Base-by-base conservation (phyloP, 2,329 filamentous ascomycete species). In the Pseudocercospora pini-densiflorae region DNA sequence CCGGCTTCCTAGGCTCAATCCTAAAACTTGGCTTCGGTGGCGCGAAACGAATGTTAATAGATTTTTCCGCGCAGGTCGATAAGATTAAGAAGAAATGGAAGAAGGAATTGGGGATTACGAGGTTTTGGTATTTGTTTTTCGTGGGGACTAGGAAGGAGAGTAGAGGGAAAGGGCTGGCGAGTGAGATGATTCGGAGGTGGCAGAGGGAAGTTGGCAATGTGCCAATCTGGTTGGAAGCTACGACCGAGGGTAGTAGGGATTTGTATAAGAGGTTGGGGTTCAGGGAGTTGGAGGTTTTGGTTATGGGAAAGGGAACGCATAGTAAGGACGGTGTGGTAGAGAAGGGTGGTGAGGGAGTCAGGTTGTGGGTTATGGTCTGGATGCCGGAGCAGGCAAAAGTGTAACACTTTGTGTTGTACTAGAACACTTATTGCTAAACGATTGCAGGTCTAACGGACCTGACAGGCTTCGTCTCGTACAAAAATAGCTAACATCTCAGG, bases 221-320 rank as follows among this genome's bases (percentile, higher is more conserved):
- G 54, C 71, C 72, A 14, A 69, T 76, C 10, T 76, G 72, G 71
- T 59, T 75, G 63, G 74, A 76, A 53, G 69, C 74, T 27, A 74
- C 73, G 54, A 75, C 72, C 10, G 61, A 65, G 53, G 40, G 59
- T 45, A 71, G 68, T 43, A 62, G 65, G 24, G 59, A 68, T 16
- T 45, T 74, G 19, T 75, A 75, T 69, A 33, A 55, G 19, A 68
- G 63, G 27, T 62, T 66, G 51, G 74, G 74, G 16, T 75, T 75
- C 61, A 55, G 70, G 54, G 62, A 65, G 9, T 55, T 70, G 14
- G 69, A 66, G 12, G 55, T 61, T 43, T 51, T 73, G 10, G 31
- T 61, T 19, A 55, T 76, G 19, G 74, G 74, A 6, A 64, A 65
- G 43, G 72, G 70, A 1, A 65, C 61, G n/a, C 68, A 70, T 63